Conservation (phyloP, 2,329 filamentous ascomycete species). For the Endoconidiophora laricicola region DNA sequence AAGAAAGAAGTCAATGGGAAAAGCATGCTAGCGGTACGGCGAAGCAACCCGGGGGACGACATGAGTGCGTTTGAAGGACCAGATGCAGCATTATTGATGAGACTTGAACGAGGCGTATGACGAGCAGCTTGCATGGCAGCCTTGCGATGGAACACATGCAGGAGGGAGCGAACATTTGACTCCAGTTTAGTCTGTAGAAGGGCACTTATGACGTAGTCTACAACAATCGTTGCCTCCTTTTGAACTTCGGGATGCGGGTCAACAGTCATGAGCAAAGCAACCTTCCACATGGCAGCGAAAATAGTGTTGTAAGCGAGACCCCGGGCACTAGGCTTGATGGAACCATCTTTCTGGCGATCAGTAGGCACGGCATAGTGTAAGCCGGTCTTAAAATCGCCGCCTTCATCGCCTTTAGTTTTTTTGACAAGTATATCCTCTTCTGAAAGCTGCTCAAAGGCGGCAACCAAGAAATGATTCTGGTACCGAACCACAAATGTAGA, state of each 20-base stretch:
- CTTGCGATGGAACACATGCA: constrained; percentile 52
- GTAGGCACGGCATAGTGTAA: constrained; percentile 42
- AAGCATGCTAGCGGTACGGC: constrained; percentile 46
- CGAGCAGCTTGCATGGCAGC: constrained; percentile 27
- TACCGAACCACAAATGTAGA: constrained; percentile 84
- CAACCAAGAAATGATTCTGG: constrained; percentile 79
- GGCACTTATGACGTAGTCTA: constrained; percentile 69
- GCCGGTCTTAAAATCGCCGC: constrained; percentile 43
- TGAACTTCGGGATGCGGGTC: constrained; percentile 92
- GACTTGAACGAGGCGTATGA: constrained; percentile 18
- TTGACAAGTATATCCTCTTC: constrained; percentile 62
- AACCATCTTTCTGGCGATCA: constrained; percentile 39
- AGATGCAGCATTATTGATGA: constrained; percentile 19
- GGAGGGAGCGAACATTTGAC: constrained; percentile 48
- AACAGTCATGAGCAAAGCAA: constrained; percentile 74
- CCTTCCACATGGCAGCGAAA: constrained; percentile 88
- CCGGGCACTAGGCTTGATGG: constrained; percentile 37
- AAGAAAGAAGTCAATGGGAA: constrained; percentile 38
- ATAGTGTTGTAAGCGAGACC: constrained; percentile 71
- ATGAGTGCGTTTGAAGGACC: constrained; percentile 23
- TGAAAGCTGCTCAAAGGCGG: constrained; percentile 75
- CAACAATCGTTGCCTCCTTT: constrained; percentile 64
- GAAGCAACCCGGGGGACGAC: constrained; percentile 41
- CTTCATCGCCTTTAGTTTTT: constrained; percentile 37
- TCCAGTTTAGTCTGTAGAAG: constrained; percentile 65